Evolutionary conservation across 441 rosid genomes (phyloP), one percentile per base, ranked within the genome.

Genomic region (Bruguiera hainesii): DNA sequence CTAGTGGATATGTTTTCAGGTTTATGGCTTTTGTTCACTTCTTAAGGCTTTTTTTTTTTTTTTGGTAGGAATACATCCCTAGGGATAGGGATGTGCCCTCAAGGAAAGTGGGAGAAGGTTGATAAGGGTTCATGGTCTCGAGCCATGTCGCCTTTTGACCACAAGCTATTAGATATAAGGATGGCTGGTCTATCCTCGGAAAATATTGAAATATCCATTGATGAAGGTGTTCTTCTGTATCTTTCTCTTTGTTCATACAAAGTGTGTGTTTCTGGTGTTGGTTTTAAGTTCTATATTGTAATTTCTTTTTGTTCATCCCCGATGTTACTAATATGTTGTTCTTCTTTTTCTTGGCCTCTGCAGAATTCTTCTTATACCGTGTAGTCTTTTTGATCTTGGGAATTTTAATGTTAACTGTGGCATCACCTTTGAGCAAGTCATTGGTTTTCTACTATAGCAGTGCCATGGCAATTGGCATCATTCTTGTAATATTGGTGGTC

Each of bases 71-170:
- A 94, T 76, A 66, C 75, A 29, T 89, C 98, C 57, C 82, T 85
- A 70, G 92, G 77, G 21, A 67, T 82, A 46, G 97, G 96, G 57
- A 84, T 88, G 97, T 94, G 98, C 75, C 79, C 90, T 67, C 84
- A 73, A 31, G 79, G 80, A 60, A 78, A 78, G 72, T 94, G 98
- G 98, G 89, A 85, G 80, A 89, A 91, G 75, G 83, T 80, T 23
- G 78, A 80, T 13, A 91, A 89, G 80, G 90, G 89, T 78, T 74
- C 78, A 56, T 91, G 97, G 97, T 78, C 65, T 71, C 89, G 78
- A 64, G 71, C 87, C n/a, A 89, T 91, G 96, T 94, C 98, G 8
- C 96, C 98, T 58, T 94, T 87, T 66, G 96, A 85, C 77, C 86
- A 80, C 71, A 94, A 87, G 82, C 71, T 89, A 61, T 70, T 94